These are phyloP conservation scores for Daedalea quercina DNA, from an alignment of 768 basidiomycete species.

Conservation along the genomic window DNA sequence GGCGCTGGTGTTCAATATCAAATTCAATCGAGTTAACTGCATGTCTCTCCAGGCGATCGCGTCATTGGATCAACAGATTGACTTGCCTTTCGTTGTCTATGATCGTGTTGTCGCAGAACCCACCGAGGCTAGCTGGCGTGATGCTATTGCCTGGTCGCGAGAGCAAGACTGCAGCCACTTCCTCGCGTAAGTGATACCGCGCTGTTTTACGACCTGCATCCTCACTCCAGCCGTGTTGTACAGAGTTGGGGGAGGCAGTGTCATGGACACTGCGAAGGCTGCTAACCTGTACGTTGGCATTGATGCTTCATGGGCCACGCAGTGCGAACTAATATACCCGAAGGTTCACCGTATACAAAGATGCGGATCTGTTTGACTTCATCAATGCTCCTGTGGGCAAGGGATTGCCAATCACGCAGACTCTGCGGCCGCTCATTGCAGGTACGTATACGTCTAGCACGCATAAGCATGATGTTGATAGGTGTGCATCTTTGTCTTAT, in stretches of 20 bases:
- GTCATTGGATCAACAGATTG: slow-evolving; percentile 70
- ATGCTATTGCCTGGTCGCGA: slow-evolving; percentile 85
- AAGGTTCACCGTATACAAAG: slow-evolving; percentile 87
- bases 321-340: slow-evolving; percentile 2
- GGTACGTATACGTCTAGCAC: slow-evolving; percentile 39
- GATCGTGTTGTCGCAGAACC: slow-evolving; percentile 84
- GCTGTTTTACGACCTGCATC: too few relatives aligned
- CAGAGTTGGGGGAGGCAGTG: slow-evolving; percentile 89
- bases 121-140: slow-evolving; percentile 83
- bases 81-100: slow-evolving; percentile 76
- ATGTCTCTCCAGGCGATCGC: slow-evolving; percentile 51
- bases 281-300: slow-evolving; percentile 66
- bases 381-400: slow-evolving; percentile 96
- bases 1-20: background rate
- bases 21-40: background rate
- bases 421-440: slow-evolving; percentile 80
- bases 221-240: background rate
- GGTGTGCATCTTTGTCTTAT: background rate
- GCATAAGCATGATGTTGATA: background rate
- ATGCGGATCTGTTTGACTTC: slow-evolving; percentile 91
- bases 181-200: slow-evolving; percentile 55
- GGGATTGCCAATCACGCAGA: slow-evolving; percentile 73
- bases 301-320: background rate
- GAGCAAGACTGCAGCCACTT: slow-evolving; percentile 89
- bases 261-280: slow-evolving; percentile 93